Evolutionary conservation across 2,329 filamentous ascomycete species (phyloP), one percentile per base, ranked within the genome.

Genomic region (Epichloe gansuensis): DNA sequence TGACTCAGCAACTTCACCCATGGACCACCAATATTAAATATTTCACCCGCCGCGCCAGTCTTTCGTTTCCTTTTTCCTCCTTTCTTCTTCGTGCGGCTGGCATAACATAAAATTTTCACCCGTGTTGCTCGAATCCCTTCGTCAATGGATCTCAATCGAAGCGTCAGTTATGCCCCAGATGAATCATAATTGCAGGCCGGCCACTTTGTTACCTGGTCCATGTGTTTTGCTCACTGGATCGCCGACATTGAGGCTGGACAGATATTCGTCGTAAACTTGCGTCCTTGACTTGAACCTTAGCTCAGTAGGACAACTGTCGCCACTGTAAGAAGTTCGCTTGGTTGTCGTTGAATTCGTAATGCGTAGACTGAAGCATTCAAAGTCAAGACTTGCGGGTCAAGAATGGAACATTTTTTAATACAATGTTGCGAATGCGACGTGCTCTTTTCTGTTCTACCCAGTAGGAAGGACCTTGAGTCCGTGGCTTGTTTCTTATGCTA

Each of bases 91-190:
- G 84, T 89, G 85, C 85, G 85, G 85, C 84, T 74, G 82, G 81
- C 81, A 83, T 80, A 76, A 83, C 78, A 71, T 71, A 66, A 71
- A 76, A 74, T 71, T 73, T 66, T 79, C 79, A 78, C 80, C 84
- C 84, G 81, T 87, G 84, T 89, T 89, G 84, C 85, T 85, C 83
- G 78, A 75, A 75, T 82, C 74, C 73, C 65, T 66, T 59, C 66
- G 64, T 61, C 69, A 71, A 81, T 76, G 74, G 73, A 76, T 73
- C 57, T 58, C 57, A 57, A 63, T 71, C 70, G 68, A 61, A 81
- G 85, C 83, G 85, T 89, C 85, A 82, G 79, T 85, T 80, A 77
- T 80, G 82, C 81, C 83, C 77, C 78, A 90, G 85, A 87, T 66
- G 55, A 71, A 85, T 72, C 71, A 77, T 76, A 86, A 91, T 91